A percentile compares a stretch with the other conserved stretches of the same genome.
These are phyloP conservation scores for Sporothrix schenckii DNA, from an alignment of 2,329 filamentous ascomycete genomes.

Conservation along the genomic window DNA sequence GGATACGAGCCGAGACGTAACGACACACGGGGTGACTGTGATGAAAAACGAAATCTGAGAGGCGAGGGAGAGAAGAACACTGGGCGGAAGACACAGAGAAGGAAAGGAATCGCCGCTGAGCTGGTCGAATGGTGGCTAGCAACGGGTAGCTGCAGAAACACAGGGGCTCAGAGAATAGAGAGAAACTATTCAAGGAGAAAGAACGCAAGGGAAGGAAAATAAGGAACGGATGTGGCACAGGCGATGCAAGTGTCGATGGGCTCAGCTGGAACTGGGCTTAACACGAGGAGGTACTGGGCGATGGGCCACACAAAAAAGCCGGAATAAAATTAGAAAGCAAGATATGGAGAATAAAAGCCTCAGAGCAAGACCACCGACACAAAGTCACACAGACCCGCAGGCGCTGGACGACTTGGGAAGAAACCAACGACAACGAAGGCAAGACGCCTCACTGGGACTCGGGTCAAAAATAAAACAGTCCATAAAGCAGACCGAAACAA, in stretches of 20 bases:
- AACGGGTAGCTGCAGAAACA: slow-evolving; percentile 1
- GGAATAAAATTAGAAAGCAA: background rate
- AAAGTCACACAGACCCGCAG: slow-evolving; percentile 18
- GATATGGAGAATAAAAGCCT: background rate
- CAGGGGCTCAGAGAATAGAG: background rate
- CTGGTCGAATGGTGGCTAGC: background rate
- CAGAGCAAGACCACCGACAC: slow-evolving; percentile 13
- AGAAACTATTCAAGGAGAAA: too few species aligned
- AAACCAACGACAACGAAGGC: background rate
- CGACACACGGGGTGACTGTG: slow-evolving; percentile 14
- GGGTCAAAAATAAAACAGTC: background rate
- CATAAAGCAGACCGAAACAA: background rate
- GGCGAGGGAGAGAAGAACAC: background rate
- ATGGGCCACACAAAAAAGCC: background rate
- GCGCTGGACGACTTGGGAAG: background rate
- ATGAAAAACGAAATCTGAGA: background rate
- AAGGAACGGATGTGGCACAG: background rate
- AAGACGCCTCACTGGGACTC: background rate
- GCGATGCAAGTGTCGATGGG: background rate
- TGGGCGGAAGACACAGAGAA: background rate
- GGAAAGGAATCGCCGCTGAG: background rate
- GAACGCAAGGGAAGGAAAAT: background rate
- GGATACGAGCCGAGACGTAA: slow-evolving; percentile 27
- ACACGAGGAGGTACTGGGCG: slow-evolving; percentile 1
- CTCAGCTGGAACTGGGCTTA: background rate